Evolutionary conservation across 2,329 filamentous ascomycete genomes (phyloP), one percentile per base, ranked within the genome.

Genomic region (Verticillium isaacii): DNA sequence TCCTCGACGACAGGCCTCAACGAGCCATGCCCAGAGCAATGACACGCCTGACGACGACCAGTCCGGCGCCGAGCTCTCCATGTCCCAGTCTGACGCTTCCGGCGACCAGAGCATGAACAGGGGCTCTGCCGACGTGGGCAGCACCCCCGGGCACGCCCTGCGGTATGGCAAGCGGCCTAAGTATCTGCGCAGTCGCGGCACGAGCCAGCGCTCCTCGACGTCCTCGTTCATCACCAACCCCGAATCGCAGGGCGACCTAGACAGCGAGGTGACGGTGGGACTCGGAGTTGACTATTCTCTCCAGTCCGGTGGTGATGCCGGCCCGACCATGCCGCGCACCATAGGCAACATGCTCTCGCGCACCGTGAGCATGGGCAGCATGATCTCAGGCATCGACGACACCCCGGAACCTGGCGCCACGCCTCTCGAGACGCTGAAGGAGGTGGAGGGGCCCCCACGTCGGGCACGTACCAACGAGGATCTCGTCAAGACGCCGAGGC

Each of bases 351-450:
- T 78, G 2, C 79, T 96, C 60, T 88, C 89, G 23, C 84, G 94
- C 29, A 85, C 93, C 12, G 89, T 93, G 64, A 97, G 93, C 75
- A 83, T 97, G 63, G 93, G 93, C 25, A 97, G 94, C 73, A 92
- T 97, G 78, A 90, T 88, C 2, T 97, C 93, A 5, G 91, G 89
- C 1, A 77, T 83, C 3, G 84, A 88, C n/a, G 85, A 88, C 23
- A 74, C 75, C 58, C 74, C 78, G n/a, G 81, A 83, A 34, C 70
- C 66, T 79, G 69, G 76, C 75, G 70, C 72, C 45, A 76, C 74
- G 56, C 82, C 80, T 41, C 75, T 86, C 32, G 82, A 81, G 65
- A 78, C 81, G 5, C 74, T 82, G 25, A 75, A 80, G 57, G 82
- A 86, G 70, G 74, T 78, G 58, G 75, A 84, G 68, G 74, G 77